Conservation (phyloP, 805 yeast genomes). For the Wickerhamomyces mucosus region DNA sequence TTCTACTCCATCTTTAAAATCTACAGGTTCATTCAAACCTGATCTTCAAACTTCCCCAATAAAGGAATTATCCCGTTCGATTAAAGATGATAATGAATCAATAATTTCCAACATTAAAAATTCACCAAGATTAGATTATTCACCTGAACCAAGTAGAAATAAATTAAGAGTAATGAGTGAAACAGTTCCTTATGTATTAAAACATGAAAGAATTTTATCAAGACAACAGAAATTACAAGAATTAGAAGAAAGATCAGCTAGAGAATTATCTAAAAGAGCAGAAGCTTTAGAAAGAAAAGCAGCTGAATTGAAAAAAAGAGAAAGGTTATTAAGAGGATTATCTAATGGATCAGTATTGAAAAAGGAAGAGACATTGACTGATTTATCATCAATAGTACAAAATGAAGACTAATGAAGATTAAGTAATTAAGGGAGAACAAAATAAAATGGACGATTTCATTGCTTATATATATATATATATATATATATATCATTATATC, state of each 20-base stretch:
- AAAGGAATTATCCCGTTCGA: conserved; percentile 26
- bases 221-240: conserved; percentile 75
- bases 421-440: background rate
- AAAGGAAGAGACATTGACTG: conserved; percentile 47
- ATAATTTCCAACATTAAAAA: conserved; percentile 27
- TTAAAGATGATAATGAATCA: conserved; percentile 28
- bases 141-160: conserved; percentile 36
- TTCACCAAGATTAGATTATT: conserved; percentile 23
- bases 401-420: conserved; percentile 3
- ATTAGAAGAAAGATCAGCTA: conserved; percentile 68
- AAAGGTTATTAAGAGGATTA: conserved; percentile 34
- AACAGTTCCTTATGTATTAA: conserved; percentile 74
- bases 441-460: background rate
- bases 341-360: conserved; percentile 21
- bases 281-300: conserved; percentile 69
- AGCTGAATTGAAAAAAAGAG: conserved; percentile 51
- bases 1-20: conserved; percentile 10
- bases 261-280: conserved; percentile 65
- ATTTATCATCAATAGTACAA: conserved; percentile 36
- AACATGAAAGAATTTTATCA: conserved; percentile 66
- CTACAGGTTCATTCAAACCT: conserved; percentile 7
- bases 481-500: too few relatives aligned
- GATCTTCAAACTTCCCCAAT: conserved; percentile 25
- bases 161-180: conserved; percentile 72
- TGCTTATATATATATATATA: too few relatives aligned